Evolutionary conservation across 352 stramenopile species (phyloP).

Genomic region (Pythium aphanidermatum): DNA sequence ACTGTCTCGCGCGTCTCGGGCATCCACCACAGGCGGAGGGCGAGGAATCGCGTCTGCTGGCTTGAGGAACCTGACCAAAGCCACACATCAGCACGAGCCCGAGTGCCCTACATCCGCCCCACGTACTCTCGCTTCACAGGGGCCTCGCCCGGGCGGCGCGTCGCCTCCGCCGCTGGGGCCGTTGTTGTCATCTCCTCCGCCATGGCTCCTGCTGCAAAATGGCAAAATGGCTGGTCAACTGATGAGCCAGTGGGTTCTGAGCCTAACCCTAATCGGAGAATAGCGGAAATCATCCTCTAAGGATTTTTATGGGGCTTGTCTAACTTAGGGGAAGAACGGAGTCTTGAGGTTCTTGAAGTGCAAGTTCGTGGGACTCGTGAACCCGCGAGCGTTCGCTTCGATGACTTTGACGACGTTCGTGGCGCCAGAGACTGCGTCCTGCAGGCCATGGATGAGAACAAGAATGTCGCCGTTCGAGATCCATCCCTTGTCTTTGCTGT

Average conservation of each 20-base stretch:
- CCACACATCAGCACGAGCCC: not conserved
- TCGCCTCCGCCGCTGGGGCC: slow-evolving; percentile 3
- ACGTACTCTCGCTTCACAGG: slow-evolving; percentile 33
- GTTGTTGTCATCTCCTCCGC: not conserved
- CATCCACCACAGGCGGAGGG: slow-evolving; percentile 1
- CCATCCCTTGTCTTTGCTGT: slow-evolving; percentile 75
- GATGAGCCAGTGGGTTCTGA: not conserved
- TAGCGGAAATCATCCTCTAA: no score
- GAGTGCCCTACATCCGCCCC: not conserved
- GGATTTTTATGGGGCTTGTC: no score
- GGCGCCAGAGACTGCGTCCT: slow-evolving; percentile 69
- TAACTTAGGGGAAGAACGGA: slow-evolving; percentile 17
- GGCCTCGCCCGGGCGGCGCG: slow-evolving; percentile 26
- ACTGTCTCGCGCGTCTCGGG: slow-evolving; percentile 6
- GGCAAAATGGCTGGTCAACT: not conserved
- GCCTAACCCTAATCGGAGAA: not conserved
- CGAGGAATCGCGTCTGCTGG: slow-evolving; percentile 26
- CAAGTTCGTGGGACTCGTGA: slow-evolving; percentile 63
- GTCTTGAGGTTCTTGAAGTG: slow-evolving; percentile 50
- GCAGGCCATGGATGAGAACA: slow-evolving; percentile 87
- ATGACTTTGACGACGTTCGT: slow-evolving; percentile 91
- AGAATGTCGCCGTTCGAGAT: slow-evolving; percentile 81
- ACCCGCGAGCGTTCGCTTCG: slow-evolving; percentile 58
- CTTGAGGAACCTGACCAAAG: slow-evolving; percentile 52
- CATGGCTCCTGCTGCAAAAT: not conserved